Conservation (phyloP, 2,329 filamentous ascomycete species). For the Verticillium tricorpus region DNA sequence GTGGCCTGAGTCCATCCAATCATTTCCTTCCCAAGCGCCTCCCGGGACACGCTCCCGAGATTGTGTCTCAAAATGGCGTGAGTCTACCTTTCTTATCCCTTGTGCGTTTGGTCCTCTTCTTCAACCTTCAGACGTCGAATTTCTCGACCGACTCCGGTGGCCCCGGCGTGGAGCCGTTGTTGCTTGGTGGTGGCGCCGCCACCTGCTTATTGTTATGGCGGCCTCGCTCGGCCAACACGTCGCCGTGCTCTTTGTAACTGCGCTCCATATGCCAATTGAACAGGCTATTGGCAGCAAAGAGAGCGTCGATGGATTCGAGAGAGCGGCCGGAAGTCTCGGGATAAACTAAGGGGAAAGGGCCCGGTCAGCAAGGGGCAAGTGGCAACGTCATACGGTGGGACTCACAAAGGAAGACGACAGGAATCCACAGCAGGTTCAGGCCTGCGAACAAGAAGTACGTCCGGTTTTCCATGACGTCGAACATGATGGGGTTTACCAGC, state of each 20-base stretch:
- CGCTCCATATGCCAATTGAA: conserved; percentile 40
- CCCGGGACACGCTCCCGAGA: background rate
- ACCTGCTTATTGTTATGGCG: background rate
- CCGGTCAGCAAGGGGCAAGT: background rate
- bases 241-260: conserved; percentile 27
- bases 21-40: background rate
- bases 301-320: conserved; percentile 43
- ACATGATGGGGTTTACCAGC: conserved; percentile 49
- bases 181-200: background rate
- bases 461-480: conserved; percentile 36
- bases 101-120: background rate
- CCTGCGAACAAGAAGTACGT: conserved; percentile 49
- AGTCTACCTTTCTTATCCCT: background rate
- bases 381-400: conserved; percentile 2
- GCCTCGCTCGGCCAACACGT: conserved; percentile 16
- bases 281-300: conserved; percentile 42
- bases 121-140: background rate
- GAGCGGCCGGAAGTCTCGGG: conserved; percentile 39
- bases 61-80: background rate
- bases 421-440: conserved; percentile 45
- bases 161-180: background rate
- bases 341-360: conserved; percentile 23
- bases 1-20: background rate
- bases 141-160: background rate
- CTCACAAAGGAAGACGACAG: conserved; percentile 40